Evolutionary conservation across 73 alveolate genomes (phyloP).

Genomic region (Paramecium pentaurelia): DNA sequence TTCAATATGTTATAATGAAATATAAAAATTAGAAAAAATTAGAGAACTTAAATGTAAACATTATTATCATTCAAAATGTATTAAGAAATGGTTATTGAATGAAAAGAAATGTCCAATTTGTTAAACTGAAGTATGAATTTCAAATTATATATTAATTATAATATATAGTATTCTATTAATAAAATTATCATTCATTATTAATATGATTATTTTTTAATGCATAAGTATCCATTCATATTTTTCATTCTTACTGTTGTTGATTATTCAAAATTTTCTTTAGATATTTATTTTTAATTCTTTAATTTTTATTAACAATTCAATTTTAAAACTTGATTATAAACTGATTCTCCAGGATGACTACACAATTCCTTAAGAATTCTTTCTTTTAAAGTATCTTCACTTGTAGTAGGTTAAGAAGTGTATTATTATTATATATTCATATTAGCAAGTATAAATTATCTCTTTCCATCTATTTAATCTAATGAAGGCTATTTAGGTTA

Average conservation of each 20-base stretch:
- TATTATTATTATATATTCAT: neutral
- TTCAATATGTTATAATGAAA: conserved; percentile 45
- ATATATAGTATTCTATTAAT: neutral
- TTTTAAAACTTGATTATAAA: conserved; percentile 15
- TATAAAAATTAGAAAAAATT: neutral
- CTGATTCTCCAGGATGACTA: conserved; percentile 45
- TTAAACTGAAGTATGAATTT: conserved; percentile 36
- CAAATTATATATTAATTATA: neutral
- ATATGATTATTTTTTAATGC: neutral
- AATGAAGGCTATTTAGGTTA: neutral
- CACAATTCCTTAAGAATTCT: conserved; percentile 33
- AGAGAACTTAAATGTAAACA: conserved; percentile 46
- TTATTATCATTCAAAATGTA: conserved; percentile 45
- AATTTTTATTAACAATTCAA: neutral
- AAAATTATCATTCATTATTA: neutral
- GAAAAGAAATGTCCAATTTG: conserved; percentile 63
- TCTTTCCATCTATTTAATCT: conserved; percentile 30
- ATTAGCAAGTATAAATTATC: neutral
- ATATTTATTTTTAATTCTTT: neutral
- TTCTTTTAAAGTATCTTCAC: conserved; percentile 19
- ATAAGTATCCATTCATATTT: neutral
- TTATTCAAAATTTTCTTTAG: neutral
- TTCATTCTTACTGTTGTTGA: neutral
- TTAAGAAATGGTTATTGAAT: conserved; percentile 40
- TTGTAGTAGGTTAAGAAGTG: neutral